Evolutionary conservation across 176 grass and related monocot genomes (phyloP).

Genomic region (Lolium perenne): DNA sequence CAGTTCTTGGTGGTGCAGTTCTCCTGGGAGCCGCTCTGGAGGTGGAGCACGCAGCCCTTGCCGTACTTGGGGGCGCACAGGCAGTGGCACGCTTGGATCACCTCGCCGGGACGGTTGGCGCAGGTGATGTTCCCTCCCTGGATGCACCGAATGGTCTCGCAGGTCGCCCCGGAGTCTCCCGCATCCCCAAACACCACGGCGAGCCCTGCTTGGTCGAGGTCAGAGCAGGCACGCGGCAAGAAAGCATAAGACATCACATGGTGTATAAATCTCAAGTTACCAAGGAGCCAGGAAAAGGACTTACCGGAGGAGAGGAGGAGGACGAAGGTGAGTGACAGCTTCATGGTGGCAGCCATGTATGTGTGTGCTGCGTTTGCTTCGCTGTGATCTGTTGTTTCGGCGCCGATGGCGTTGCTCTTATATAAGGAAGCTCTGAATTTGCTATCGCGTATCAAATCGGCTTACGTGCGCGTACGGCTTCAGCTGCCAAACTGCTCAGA

Average conservation of each 20-base stretch:
- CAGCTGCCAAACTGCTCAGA: too few relatives aligned
- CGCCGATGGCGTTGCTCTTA: too few relatives aligned
- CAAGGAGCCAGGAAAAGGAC: too few relatives aligned
- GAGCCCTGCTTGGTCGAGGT: neutral
- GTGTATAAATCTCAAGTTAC: too few relatives aligned
- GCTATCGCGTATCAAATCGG: neutral
- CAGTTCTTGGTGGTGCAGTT: neutral
- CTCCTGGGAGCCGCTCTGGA: neutral
- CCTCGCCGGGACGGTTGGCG: neutral
- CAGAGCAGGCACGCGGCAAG: neutral
- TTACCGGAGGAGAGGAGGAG: too few relatives aligned
- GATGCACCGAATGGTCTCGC: neutral
- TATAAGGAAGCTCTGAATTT: neutral
- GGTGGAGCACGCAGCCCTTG: constrained; percentile 40
- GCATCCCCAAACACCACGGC: constrained; percentile 7
- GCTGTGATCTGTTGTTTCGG: too few relatives aligned
- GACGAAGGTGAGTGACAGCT: neutral
- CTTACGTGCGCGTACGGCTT: too few relatives aligned
- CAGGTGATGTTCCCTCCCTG: constrained; percentile 55
- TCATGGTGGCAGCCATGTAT: neutral
- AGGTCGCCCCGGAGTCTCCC: neutral
- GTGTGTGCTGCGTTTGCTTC: too few relatives aligned
- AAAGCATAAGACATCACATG: too few relatives aligned
- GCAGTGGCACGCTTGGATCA: constrained; percentile 45
- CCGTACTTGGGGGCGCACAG: constrained; percentile 36